Percentiles rank a stretch among this genome's conserved stretches.
Conservation (phyloP, 2,329 filamentous ascomycete species). For the Exserohilum rostratum region DNA sequence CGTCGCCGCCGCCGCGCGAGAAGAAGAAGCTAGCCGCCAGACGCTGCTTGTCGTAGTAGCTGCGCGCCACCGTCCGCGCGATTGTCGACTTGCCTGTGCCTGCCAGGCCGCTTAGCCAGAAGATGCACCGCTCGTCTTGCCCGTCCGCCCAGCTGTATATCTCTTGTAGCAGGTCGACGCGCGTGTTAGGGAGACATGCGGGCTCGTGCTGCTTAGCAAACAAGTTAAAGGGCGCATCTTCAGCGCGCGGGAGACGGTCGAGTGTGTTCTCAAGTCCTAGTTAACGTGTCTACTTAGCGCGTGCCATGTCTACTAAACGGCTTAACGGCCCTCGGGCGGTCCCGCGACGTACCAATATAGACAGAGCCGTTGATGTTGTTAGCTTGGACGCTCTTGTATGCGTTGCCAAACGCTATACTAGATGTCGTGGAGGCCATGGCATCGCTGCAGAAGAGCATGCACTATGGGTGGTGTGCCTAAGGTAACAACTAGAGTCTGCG, state of each 20-base stretch:
- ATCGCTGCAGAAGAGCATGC: not conserved
- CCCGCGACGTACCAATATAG: not conserved
- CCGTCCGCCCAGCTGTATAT: not conserved
- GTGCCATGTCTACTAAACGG: too few relatives aligned
- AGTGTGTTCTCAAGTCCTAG: not conserved
- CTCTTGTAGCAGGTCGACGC: constrained; percentile 21
- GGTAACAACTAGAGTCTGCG: not conserved
- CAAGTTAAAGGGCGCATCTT: constrained; percentile 15
- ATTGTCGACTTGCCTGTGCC: too few relatives aligned
- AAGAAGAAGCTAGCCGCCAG: too few relatives aligned
- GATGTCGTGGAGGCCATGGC: not conserved
- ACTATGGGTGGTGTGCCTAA: not conserved
- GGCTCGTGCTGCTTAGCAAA: constrained; percentile 24
- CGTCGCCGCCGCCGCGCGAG: constrained; percentile 14
- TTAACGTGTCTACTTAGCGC: too few relatives aligned
- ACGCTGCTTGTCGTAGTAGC: too few relatives aligned
- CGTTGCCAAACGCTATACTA: constrained; percentile 1
- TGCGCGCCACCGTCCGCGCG: too few relatives aligned
- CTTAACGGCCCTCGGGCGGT: not conserved
- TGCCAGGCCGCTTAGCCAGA: constrained; percentile 28
- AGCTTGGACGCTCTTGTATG: not conserved
- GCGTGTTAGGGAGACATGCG: constrained; percentile 25
- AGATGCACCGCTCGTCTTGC: constrained; percentile 16
- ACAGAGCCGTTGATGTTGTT: not conserved
- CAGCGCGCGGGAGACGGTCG: constrained; percentile 2